Evolutionary conservation across 164 flowering plant genomes (phyloP).

Genomic region (Akebia trifoliata): DNA sequence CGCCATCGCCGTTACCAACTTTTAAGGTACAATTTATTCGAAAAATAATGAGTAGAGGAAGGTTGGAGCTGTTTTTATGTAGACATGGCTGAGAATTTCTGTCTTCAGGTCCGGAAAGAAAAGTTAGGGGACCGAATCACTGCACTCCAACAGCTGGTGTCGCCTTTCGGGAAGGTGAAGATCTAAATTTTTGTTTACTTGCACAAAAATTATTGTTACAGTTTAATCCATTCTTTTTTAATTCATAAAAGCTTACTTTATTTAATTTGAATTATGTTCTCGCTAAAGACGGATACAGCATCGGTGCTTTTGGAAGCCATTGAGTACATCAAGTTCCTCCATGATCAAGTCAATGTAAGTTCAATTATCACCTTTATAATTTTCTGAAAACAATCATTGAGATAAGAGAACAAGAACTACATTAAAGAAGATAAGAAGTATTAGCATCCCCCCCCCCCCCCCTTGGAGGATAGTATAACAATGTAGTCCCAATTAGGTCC

Average conservation of each 20-base stretch:
- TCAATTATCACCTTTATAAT: neutral
- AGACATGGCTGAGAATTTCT: neutral
- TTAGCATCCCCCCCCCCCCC: no score
- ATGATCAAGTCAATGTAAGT: slow-evolving; percentile 76
- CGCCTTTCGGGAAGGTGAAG: slow-evolving; percentile 96
- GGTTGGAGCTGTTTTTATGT: slow-evolving; percentile 3
- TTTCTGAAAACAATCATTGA: no score
- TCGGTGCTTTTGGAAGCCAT: slow-evolving; percentile 81
- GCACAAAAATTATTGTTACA: neutral
- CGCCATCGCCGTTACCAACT: slow-evolving; percentile 69
- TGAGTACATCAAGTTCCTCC: slow-evolving; percentile 82
- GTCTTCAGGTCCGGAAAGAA: slow-evolving; percentile 81
- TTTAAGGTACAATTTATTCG: slow-evolving; percentile 54
- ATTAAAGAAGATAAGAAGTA: no score
- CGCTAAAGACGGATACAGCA: slow-evolving; percentile 42
- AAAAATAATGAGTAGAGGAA: neutral
- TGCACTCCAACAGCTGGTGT: slow-evolving; percentile 97
- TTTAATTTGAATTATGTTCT: slow-evolving; percentile 5
- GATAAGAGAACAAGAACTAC: no score
- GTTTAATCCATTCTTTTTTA: neutral
- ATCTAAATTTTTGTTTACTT: slow-evolving; percentile 12
- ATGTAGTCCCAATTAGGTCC: no score
- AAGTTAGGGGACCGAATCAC: slow-evolving; percentile 99
- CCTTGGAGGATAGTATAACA: no score
- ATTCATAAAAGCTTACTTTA: neutral